These are phyloP conservation scores for Tetrahymena thermophila DNA, from an alignment of 73 alveolate species.

Conservation along the genomic window DNA sequence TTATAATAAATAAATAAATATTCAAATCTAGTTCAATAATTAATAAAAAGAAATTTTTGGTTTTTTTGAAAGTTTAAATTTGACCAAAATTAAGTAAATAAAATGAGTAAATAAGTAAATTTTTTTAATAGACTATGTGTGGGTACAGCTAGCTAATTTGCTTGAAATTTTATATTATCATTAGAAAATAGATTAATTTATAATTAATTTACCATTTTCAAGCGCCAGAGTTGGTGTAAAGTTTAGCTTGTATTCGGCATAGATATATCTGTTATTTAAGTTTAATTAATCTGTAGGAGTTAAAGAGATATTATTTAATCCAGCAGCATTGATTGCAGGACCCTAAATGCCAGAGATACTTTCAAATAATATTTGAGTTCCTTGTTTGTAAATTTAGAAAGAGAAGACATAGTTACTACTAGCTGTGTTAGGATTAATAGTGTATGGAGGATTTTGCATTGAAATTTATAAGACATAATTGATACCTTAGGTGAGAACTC, in stretches of 20 bases:
- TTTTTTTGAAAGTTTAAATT: too few relatives aligned
- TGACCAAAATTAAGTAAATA: too few relatives aligned
- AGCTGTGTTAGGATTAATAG: slow-evolving; percentile 8
- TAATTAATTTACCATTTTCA: neutral
- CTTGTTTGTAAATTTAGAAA: slow-evolving; percentile 7
- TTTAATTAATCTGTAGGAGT: neutral
- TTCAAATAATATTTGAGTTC: slow-evolving; percentile 34
- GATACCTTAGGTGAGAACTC: neutral
- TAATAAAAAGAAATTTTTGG: too few relatives aligned
- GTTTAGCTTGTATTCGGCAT: slow-evolving; percentile 16
- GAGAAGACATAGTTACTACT: neutral
- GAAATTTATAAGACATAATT: slow-evolving; percentile 10
- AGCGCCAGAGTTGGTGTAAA: slow-evolving; percentile 35
- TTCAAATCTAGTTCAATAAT: too few relatives aligned
- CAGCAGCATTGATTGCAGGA: slow-evolving; percentile 10
- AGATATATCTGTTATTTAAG: slow-evolving; percentile 2
- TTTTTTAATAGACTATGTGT: too few relatives aligned
- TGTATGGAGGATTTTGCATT: slow-evolving; percentile 35
- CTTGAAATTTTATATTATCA: neutral
- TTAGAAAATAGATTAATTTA: neutral
- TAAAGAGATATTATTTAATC: slow-evolving; percentile 18
- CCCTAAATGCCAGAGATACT: slow-evolving; percentile 13
- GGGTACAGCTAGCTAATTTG: neutral
- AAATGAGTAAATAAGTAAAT: too few relatives aligned
- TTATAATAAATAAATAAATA: too few relatives aligned